Evolutionary conservation across 129 eudicot species (phyloP).

Genomic region (Artemisia tridentata): DNA sequence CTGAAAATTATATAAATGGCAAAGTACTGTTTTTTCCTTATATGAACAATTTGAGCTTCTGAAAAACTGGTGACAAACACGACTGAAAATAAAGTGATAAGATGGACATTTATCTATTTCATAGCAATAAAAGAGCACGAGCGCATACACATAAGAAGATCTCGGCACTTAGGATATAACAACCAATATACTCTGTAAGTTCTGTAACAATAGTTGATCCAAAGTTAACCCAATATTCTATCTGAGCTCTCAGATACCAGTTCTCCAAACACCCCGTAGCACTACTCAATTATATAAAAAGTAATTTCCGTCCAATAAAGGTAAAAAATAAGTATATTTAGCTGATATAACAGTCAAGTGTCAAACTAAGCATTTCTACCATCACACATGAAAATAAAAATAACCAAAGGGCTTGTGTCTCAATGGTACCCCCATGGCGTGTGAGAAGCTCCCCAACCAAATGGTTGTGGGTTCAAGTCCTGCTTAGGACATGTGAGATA

Average conservation of each 20-base stretch:
- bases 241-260: neutral
- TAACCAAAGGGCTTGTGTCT: too few relatives aligned
- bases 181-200: too few relatives aligned
- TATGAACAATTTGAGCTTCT: neutral
- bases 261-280: neutral
- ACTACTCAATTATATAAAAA: neutral
- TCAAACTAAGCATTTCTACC: neutral
- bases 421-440: too few relatives aligned
- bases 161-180: neutral
- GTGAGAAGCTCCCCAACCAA: too few relatives aligned
- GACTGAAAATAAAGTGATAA: conserved; percentile 5
- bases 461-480: too few relatives aligned
- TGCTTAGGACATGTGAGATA: too few relatives aligned
- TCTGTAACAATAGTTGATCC: too few relatives aligned
- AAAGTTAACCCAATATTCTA: too few relatives aligned
- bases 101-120: neutral
- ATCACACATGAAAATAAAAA: neutral
- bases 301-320: too few relatives aligned
- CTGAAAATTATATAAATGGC: conserved; percentile 11
- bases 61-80: neutral
- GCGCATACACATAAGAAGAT: neutral
- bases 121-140: neutral
- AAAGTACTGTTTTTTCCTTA: neutral
- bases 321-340: too few relatives aligned
- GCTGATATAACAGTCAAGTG: neutral